Evolutionary conservation across 306 rosid genomes (phyloP), one percentile per base, ranked within the genome.

Genomic region (Trichosanthes cucumerina): DNA sequence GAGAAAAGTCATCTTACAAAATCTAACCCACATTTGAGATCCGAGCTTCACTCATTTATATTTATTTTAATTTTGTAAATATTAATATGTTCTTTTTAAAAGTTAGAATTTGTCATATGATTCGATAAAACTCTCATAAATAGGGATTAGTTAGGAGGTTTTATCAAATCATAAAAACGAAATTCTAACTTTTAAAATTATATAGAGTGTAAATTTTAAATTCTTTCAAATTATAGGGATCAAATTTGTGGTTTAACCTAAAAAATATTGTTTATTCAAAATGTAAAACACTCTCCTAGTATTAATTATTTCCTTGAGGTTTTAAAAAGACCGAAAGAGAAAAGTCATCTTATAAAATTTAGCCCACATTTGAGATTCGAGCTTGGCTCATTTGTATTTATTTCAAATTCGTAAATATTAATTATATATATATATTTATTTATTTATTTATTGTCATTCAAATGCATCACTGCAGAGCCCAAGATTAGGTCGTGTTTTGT

Each of bases 311-410:
- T 52, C 59, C 31, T 75, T 36, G 21, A 44, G 34, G 34, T 5
- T 70, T 43, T 44, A 44, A 70, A 44, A 70, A 24, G 57, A 70
- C 76, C n/a, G 43, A 89, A 84, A 84, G 81, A 80, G 81, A 58
- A 58, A 16, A 82, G 82, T 79, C 82, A 80, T 87, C 77, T 76
- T 77, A 33, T 10, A 79, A 62, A 28, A 39, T 24, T 36, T 65
- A 33, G 18, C 26, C 82, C 87, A 83, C 87, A 84, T 82, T 87
- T 84, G 88, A 87, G 89, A 89, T 89, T 82, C 84, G 91, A 87
- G 91, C 90, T 86, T 72, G 64, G 36, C 23, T 43, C 81, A 78
- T 83, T 82, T 83, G 82, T 77, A 80, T 80, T 77, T 12, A 59
- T 47, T 76, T 5, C 52, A 10, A 34, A 7, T 68, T 56, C 78